Evolutionary conservation across 164 flowering plant genomes (phyloP), one percentile per base, ranked within the genome.

Genomic region (Vitis rotundifolia): DNA sequence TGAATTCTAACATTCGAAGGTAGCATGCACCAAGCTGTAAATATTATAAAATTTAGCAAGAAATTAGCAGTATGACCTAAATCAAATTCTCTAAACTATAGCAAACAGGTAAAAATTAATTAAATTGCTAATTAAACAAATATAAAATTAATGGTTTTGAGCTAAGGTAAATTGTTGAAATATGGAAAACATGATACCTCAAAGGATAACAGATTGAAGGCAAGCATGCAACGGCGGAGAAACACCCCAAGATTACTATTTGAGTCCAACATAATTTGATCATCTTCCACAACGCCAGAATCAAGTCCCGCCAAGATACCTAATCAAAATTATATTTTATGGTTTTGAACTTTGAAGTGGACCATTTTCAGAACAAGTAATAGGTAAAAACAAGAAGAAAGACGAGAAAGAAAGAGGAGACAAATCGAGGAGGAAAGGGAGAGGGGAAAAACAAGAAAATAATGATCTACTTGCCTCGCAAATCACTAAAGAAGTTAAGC

Each of bases 181-280:
- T 58, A 68, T 19, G 1, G n/a, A 51, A 12, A 31, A 37, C 13
- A 68, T 51, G 59, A 29, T 83, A 94, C 98, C 98, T 94, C 99
- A 79, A 92, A 92, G 2, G 92, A 84, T 69, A 91, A 61, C 15
- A 80, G 59, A 80, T 85, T 91, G 70, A 92, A 94, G 14, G 95
- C 83, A 73, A 94, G 89, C 52, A 91, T 52, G 78, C 97, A 92
- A 57, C 96, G 97, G 2, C 97, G 87, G 12, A 95, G 74, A 81
- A 87, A 92, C 73, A 90, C 75, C 16, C 97, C 99, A 67, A 90
- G 81, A 62, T 71, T 84, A 69, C 99, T 89, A 68, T 67, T 85
- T 15, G 93, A 86, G 60, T 95, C 99, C 88, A 95, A 78, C 71
- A 81, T 76, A 63, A 84, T 82, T 69, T 87, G 93, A 52, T 92